Conservation (phyloP, 1,139 yeast genomes). For the Geotrichum phurueaensis region DNA sequence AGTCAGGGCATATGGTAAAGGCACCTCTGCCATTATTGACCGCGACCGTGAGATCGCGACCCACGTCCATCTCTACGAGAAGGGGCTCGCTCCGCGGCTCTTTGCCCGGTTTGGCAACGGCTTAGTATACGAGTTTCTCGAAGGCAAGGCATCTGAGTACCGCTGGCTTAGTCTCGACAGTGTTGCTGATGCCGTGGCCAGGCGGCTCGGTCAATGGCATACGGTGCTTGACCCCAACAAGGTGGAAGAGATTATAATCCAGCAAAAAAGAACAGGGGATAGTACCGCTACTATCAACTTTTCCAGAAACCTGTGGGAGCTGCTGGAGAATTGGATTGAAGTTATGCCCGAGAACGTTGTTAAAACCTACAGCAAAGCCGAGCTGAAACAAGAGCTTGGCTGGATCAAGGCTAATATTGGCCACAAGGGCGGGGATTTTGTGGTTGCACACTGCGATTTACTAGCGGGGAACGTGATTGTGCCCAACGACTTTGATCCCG, state of each 20-base stretch:
- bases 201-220: conserved; percentile 71
- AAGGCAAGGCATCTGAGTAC: conserved; percentile 59
- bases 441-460: conserved; percentile 66
- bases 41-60: conserved; percentile 71
- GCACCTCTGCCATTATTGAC: conserved; percentile 68
- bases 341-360: conserved; percentile 45
- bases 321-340: conserved; percentile 56
- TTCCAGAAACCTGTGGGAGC: conserved; percentile 49
- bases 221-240: conserved; percentile 39
- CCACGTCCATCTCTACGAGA: conserved; percentile 56
- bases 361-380: conserved; percentile 22
- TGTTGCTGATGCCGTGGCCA: conserved; percentile 56
- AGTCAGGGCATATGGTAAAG: conserved; percentile 70
- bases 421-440: conserved; percentile 43
- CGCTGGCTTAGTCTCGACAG: conserved; percentile 46
- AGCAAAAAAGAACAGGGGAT: conserved; percentile 17
- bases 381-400: conserved; percentile 46
- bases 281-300: conserved; percentile 1
- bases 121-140: conserved; percentile 61
- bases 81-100: conserved; percentile 62
- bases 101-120: conserved; percentile 70
- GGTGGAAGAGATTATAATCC: conserved; percentile 37
- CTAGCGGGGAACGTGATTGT: conserved; percentile 67
- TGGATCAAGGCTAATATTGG: conserved; percentile 49
- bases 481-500: conserved; percentile 38